Evolutionary conservation across 345 rosid species (phyloP), one percentile per base, ranked within the genome.

Genomic region (Erucastrum elatum): DNA sequence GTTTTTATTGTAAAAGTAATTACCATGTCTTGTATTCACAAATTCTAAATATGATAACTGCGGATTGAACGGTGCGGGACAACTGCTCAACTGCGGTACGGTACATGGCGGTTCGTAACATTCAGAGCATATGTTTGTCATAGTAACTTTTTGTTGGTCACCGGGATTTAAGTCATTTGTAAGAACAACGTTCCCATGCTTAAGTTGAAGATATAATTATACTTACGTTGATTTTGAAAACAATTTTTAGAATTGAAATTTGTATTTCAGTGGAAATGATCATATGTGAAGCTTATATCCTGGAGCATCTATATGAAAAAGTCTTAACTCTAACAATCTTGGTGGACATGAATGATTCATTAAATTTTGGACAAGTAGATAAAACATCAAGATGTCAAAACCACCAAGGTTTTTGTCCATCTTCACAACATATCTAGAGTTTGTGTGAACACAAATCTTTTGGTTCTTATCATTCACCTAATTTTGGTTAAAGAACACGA

Each of bases 401-500:
- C 64, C 59, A 77, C 33, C 49, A 58, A 58, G 13, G 9, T 7
- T 55, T 17, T 3, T 56, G 29, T 56, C 4, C 61, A 56, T 59
- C 64, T 25, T 70, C 60, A 59, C 64, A 66, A 59, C 64, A 66
- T 59, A 58, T 41, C 30, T 66, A 33, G 33, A 33, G 17, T 68
- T 67, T 74, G 63, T 68, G 82, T 79, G 78, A 74, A 62, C 75
- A 39, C 67, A 34, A 68, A 56, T 13, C 67, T 39, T 70, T 41
- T 55, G 49, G 39, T 29, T 16, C 25, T 10, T 13, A 58, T 10
- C 39, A 35, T 65, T 13, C 56, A 55, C 79, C 80, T 75, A 80
- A 75, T 80, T 30, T 70, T 75, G 64, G 76, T 59, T 64, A 75
- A 70, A 75, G 68, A 75, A 70, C 64, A 80, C 68, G 68, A 64